Conservation (phyloP, 495 filamentous ascomycete genomes). For the Penicillium salamii region DNA sequence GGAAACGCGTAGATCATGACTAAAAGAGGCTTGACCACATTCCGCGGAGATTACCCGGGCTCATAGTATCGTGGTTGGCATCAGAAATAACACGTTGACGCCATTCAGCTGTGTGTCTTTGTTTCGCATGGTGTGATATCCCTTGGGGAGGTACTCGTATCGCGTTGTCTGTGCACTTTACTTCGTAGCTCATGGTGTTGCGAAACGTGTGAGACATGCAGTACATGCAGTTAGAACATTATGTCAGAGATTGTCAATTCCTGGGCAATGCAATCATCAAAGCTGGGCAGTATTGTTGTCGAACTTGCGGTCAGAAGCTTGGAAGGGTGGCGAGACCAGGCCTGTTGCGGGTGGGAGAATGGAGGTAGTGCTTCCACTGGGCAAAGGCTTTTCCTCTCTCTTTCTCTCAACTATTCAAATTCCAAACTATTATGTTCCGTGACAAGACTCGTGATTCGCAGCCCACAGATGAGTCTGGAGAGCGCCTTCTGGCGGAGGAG, state of each 20-base stretch:
- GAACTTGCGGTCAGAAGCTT: slow-evolving; percentile 13
- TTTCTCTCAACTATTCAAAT: background rate
- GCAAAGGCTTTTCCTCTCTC: background rate
- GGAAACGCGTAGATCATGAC: slow-evolving; percentile 14
- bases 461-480: background rate
- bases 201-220: slow-evolving; percentile 28
- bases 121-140: background rate
- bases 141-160: slow-evolving; percentile 1
- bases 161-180: slow-evolving; percentile 11
- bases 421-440: slow-evolving; percentile 5
- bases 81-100: slow-evolving; percentile 3
- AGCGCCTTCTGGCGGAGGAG: slow-evolving; percentile 17
- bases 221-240: no score
- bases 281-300: no score
- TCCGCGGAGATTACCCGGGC: slow-evolving; percentile 12
- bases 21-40: slow-evolving; percentile 20
- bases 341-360: no score
- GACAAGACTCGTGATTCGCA: background rate
- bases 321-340: background rate
- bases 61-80: background rate
- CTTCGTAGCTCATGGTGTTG: slow-evolving; percentile 11
- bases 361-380: no score
- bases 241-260: no score
- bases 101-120: background rate
- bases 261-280: no score